These are phyloP conservation scores for Cynanchum wilfordii DNA, from an alignment of 257 asterid species.

Conservation along the genomic window DNA sequence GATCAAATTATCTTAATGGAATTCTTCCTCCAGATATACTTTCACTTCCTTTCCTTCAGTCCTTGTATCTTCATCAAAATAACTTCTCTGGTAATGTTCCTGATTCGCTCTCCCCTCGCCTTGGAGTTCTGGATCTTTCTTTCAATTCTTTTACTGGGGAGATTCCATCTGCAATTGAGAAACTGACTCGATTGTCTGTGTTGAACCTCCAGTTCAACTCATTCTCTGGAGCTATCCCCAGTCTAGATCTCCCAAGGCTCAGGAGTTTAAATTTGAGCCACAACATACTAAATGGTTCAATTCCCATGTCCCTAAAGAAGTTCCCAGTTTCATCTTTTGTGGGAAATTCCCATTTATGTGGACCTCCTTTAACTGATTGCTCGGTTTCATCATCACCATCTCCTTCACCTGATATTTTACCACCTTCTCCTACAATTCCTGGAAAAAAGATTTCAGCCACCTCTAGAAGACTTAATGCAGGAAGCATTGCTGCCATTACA, in stretches of 20 bases:
- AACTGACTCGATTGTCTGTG: slow-evolving; percentile 41
- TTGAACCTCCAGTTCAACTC: slow-evolving; percentile 62
- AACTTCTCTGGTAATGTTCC: slow-evolving; percentile 74
- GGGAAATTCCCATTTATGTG: slow-evolving; percentile 69
- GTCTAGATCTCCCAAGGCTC: slow-evolving; percentile 49
- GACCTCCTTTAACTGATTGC: slow-evolving; percentile 52
- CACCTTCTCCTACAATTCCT: slow-evolving; percentile 19
- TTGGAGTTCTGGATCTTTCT: slow-evolving; percentile 61
- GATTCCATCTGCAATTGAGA: slow-evolving; percentile 39
- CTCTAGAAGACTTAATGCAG: slow-evolving; percentile 33
- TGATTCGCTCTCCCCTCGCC: slow-evolving; percentile 37
- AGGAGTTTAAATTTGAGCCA: slow-evolving; percentile 53
- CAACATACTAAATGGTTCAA: slow-evolving; percentile 56
- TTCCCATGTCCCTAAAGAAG: slow-evolving; percentile 56
- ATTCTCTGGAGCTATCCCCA: slow-evolving; percentile 53
- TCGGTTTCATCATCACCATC: slow-evolving; percentile 39
- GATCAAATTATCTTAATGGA: slow-evolving; percentile 65
- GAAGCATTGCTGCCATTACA: slow-evolving; percentile 42
- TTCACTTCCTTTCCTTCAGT: slow-evolving; percentile 57
- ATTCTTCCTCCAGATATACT: slow-evolving; percentile 62
- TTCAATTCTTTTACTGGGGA: slow-evolving; percentile 60
- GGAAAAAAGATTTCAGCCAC: slow-evolving; percentile 3
- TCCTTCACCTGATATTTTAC: slow-evolving; percentile 20
- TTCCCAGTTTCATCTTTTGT: slow-evolving; percentile 59
- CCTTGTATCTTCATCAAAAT: slow-evolving; percentile 62